Evolutionary conservation across 169 alveolate species (phyloP), one percentile per base, ranked within the genome.

Genomic region (Eimeria mitis): DNA sequence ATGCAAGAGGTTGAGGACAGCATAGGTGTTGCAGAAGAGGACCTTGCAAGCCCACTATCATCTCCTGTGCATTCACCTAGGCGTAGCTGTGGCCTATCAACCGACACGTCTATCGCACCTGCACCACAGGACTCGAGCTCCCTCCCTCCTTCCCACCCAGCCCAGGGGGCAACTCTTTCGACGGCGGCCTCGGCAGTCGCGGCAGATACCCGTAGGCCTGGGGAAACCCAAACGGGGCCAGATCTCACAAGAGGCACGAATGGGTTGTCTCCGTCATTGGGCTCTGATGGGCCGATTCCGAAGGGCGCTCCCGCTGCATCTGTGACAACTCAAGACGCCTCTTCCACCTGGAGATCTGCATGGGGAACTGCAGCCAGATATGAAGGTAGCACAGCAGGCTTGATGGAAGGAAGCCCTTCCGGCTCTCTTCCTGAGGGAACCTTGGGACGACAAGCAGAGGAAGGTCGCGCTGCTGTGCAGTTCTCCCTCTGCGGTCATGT

Each of bases 401-500:
- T 84, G 91, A 84, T 54, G 37, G 91, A 84, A 40, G 56, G 76
- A 23, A 84, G 76, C 47, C 84, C 94, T 42, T 40, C 94, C 47
- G 94, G 73, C 37, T 61, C 94, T 34, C 61, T 71, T 31, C 89
- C 95, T 21, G 76, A 92, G 76, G 59, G 71, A 11, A n/a, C 65
- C 28, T 89, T 89, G 37, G 91, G 84, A 47, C 92, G 96, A 59
- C 89, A 63, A 1, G 73, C 37, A 31, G 76, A 73, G 65, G 89
- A 56, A 40, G 70, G 91, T 52, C 96, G 96, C 90, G 52, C 96
- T 44, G 94, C 75, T 6, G 96, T 92, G 42, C 65, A 95, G 81
- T 95, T 97, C 23, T 94, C 97, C 47, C 96, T 98, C 37, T 98
- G 99, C 89, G 99, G 99, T 21, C 99, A 98, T 85, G 89, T 97